Conservation (phyloP, 352 stramenopile species). For the Phytophthora vignae region DNA sequence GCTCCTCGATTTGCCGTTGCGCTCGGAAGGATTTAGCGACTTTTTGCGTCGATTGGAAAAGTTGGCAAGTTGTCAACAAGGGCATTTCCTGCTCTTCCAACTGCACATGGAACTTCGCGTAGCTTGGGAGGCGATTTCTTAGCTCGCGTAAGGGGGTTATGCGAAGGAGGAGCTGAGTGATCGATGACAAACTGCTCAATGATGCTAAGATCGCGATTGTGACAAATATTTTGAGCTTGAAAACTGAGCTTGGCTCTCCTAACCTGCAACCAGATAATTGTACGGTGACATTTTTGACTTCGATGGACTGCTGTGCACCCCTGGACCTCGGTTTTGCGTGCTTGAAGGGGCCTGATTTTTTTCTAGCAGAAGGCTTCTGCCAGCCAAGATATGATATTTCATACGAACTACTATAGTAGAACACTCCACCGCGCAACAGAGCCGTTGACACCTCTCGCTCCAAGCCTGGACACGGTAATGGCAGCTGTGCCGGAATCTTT, state of each 20-base stretch:
- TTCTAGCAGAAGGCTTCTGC: no score
- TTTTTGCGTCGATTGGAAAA: slow-evolving; percentile 15
- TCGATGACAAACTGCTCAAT: not conserved
- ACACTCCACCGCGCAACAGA: no score
- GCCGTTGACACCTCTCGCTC: no score
- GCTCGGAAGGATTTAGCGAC: not conserved
- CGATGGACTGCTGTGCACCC: no score
- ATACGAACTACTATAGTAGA: no score
- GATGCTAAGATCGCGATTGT: not conserved
- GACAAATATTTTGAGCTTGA: not conserved
- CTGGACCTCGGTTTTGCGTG: no score
- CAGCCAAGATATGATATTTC: no score
- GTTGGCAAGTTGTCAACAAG: not conserved
- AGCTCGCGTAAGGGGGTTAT: not conserved
- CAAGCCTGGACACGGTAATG: no score
- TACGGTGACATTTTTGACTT: no score
- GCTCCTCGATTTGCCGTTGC: slow-evolving; percentile 22
- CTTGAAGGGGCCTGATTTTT: no score
- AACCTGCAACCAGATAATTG: not conserved
- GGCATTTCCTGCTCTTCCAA: slow-evolving; percentile 4
- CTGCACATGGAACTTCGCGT: slow-evolving; percentile 8
- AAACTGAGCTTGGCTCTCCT: not conserved
- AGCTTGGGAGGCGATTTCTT: not conserved
- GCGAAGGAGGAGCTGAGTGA: not conserved
- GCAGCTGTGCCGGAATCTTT: no score